Percentiles rank a stretch among this genome's conserved stretches.
These are phyloP conservation scores for Funneliformis mosseae DNA, from an alignment of 192 early-diverging fungal species.

Conservation along the genomic window DNA sequence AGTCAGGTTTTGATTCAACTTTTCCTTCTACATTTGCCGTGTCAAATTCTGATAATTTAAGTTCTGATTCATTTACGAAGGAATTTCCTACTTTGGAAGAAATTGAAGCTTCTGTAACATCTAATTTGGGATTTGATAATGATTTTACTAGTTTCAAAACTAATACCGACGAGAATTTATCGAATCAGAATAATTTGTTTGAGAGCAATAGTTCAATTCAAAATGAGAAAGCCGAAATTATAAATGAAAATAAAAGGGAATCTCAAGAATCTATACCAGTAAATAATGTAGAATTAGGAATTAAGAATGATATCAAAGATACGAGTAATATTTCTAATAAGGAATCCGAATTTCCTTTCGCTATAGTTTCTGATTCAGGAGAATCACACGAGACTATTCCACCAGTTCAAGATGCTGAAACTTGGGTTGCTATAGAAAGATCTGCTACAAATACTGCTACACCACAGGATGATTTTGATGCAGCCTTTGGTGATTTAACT, in stretches of 20 bases:
- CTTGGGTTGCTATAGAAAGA: slow-evolving; percentile 13
- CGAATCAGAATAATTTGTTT: background rate
- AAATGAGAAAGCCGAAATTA: background rate
- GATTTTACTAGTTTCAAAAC: slow-evolving; percentile 19
- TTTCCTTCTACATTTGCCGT: slow-evolving; percentile 1
- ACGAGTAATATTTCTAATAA: background rate
- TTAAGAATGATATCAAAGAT: background rate
- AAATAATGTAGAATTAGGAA: background rate
- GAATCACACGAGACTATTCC: background rate
- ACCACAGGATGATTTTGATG: slow-evolving; percentile 20
- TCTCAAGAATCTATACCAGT: background rate
- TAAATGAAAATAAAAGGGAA: background rate
- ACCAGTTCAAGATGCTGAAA: background rate
- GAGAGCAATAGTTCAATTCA: background rate
- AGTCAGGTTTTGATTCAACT: slow-evolving; percentile 6
- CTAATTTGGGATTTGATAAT: slow-evolving; percentile 25
- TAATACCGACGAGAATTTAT: background rate
- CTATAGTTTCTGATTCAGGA: background rate
- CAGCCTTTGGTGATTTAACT: slow-evolving; percentile 22
- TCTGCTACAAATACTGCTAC: background rate
- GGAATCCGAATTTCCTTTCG: background rate
- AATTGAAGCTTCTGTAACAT: slow-evolving; percentile 16
- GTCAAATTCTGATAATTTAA: background rate
- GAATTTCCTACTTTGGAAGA: slow-evolving; percentile 29
- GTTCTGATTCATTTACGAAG: slow-evolving; percentile 23